Evolutionary conservation across 208 protist genomes (phyloP).

Genomic region (Leishmania gerbilli): DNA sequence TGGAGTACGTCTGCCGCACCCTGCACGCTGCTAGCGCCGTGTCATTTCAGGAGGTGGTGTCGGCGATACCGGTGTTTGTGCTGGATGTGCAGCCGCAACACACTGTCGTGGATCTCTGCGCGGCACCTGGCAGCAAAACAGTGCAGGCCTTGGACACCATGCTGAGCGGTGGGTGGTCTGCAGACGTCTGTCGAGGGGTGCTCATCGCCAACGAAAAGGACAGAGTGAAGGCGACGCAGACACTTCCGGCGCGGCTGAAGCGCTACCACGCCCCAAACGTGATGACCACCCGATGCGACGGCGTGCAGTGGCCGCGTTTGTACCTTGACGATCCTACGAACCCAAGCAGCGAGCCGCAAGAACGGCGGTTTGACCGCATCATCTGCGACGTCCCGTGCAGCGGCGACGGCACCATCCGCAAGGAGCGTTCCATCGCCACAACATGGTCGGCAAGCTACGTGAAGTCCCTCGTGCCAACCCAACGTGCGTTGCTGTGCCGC

Average conservation of each 20-base stretch:
- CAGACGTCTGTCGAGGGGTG: conserved; percentile 50
- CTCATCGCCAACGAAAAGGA: conserved; percentile 92
- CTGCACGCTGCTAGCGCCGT: conserved; percentile 83
- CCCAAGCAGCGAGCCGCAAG: conserved; percentile 26
- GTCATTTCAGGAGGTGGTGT: conserved; percentile 91
- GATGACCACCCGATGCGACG: conserved; percentile 87
- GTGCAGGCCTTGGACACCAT: conserved; percentile 88
- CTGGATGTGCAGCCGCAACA: conserved; percentile 80
- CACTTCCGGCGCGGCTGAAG: conserved; percentile 88
- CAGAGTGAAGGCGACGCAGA: conserved; percentile 92
- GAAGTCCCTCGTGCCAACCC: conserved; percentile 86
- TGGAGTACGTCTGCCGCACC: conserved; percentile 83
- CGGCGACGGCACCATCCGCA: conserved; percentile 95
- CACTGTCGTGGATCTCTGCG: conserved; percentile 89
- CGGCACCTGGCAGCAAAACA: conserved; percentile 92
- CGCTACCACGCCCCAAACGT: conserved; percentile 88
- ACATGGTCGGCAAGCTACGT: conserved; percentile 89
- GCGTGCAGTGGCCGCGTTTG: conserved; percentile 83
- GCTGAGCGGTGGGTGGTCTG: conserved; percentile 52
- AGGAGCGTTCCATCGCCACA: conserved; percentile 78
- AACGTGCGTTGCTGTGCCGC: conserved; percentile 86
- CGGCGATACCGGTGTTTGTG: conserved; percentile 77
- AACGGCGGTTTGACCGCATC: conserved; percentile 87
- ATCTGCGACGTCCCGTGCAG: conserved; percentile 97
- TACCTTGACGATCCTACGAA: conserved; percentile 41